These are phyloP conservation scores for Nicotiana obtusifolia DNA, from an alignment of 257 asterid genomes.

Conservation along the genomic window DNA sequence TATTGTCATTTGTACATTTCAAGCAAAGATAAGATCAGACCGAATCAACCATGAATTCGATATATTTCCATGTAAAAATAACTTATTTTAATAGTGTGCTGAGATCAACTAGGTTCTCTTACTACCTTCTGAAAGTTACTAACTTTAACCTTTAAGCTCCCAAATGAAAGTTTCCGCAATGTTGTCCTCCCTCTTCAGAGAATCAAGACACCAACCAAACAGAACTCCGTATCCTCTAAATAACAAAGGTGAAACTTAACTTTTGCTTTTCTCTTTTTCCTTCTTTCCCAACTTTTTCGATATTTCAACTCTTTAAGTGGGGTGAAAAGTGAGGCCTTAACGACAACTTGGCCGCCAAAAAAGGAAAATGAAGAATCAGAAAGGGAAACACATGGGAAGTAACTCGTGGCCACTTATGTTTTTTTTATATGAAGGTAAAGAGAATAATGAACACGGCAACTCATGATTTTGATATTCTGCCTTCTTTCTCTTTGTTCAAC, in stretches of 20 bases:
- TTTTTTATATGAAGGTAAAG: conserved; percentile 21
- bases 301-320: conserved; percentile 29
- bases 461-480: conserved; percentile 35
- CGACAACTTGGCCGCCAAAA: conserved; percentile 38
- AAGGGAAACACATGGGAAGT: conserved; percentile 22
- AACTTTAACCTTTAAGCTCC: conserved; percentile 13
- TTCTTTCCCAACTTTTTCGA: conserved; percentile 25
- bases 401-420: conserved; percentile 26
- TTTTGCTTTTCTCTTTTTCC: conserved; percentile 25
- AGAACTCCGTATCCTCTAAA: conserved; percentile 10
- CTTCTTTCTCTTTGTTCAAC: conserved; percentile 26
- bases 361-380: conserved; percentile 10
- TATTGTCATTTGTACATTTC: background rate
- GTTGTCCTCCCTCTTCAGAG: background rate
- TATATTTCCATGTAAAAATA: conserved; percentile 7
- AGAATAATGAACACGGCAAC: conserved; percentile 42
- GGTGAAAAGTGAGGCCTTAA: conserved; percentile 39
- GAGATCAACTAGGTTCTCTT: background rate
- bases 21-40: conserved; percentile 1
- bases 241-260: conserved; percentile 21
- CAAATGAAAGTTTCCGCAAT: background rate
- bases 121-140: background rate
- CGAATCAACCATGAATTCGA: background rate
- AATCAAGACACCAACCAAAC: conserved; percentile 11
- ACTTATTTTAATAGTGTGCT: background rate